Conservation (phyloP, 106 monocot genomes). For the Dendrobium chrysotoxum region DNA sequence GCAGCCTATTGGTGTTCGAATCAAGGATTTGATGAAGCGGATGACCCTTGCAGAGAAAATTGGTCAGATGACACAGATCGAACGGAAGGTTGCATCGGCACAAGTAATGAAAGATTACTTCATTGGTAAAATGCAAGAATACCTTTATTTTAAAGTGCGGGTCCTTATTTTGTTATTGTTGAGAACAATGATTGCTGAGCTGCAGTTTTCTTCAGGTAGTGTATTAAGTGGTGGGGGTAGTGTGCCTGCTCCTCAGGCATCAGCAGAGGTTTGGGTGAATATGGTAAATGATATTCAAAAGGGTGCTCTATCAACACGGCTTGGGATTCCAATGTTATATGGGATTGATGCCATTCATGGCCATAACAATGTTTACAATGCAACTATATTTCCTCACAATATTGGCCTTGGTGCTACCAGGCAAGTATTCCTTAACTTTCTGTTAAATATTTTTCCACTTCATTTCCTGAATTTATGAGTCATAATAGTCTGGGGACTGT, state of each 20-base stretch:
- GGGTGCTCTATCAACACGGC: slow-evolving; percentile 35
- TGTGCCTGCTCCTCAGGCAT: slow-evolving; percentile 39
- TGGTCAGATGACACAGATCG: slow-evolving; percentile 56
- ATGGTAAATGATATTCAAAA: slow-evolving; percentile 56
- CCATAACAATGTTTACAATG: slow-evolving; percentile 47
- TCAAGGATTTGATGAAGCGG: slow-evolving; percentile 29
- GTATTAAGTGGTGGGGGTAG: slow-evolving; percentile 50
- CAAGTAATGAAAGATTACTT: slow-evolving; percentile 35
- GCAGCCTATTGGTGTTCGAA: slow-evolving; percentile 23
- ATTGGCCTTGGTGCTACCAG: slow-evolving; percentile 54
- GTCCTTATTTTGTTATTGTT: not conserved
- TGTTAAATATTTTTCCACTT: not conserved
- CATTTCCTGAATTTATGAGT: not conserved
- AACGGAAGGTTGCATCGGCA: slow-evolving; percentile 24
- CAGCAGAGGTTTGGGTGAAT: slow-evolving; percentile 37
- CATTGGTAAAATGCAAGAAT: slow-evolving; percentile 26
- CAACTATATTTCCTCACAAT: slow-evolving; percentile 55
- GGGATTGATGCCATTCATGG: slow-evolving; percentile 60
- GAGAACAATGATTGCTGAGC: not conserved
- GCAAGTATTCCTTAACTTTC: slow-evolving; percentile 7
- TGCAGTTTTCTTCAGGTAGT: slow-evolving; percentile 25
- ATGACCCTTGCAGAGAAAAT: slow-evolving; percentile 60
- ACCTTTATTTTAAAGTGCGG: not conserved
- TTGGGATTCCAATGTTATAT: slow-evolving; percentile 57
- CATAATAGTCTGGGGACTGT: not conserved